phyloP scores from a whole-genome alignment of 2,329 filamentous ascomycete genomes.

The Uncinocarpus reesii region DNA sequence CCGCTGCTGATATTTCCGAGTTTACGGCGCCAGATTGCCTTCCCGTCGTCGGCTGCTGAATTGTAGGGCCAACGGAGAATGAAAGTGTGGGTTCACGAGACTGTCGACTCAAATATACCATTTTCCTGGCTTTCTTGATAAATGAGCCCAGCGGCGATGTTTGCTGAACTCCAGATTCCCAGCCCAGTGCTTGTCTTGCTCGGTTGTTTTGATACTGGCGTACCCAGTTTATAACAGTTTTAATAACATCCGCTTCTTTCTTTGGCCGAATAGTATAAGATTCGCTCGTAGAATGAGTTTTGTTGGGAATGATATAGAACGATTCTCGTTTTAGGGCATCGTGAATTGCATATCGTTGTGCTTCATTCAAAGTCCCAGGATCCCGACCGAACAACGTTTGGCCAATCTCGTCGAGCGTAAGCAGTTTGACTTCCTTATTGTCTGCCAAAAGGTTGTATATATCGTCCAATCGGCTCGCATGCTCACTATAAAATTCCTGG shows the following conservation, averaged over 20 bases:
- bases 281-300: constrained; percentile 27
- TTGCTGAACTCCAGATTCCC: background rate
- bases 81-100: constrained; percentile 36
- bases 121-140: constrained; percentile 34
- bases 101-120: constrained; percentile 35
- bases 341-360: constrained; percentile 30
- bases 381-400: constrained; percentile 27
- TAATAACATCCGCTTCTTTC: constrained; percentile 39
- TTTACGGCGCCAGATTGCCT: constrained; percentile 21
- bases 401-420: constrained; percentile 32
- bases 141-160: constrained; percentile 36
- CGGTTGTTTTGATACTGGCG: constrained; percentile 46
- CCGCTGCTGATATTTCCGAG: constrained; percentile 26
- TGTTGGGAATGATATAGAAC: constrained; percentile 29
- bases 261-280: constrained; percentile 44
- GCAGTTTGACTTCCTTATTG: constrained; percentile 25
- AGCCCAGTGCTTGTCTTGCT: constrained; percentile 19
- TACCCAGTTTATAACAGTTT: constrained; percentile 47
- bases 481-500: constrained; percentile 27
- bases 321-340: constrained; percentile 25
- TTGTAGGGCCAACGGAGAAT: constrained; percentile 35
- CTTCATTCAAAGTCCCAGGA: constrained; percentile 24
- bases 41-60: constrained; percentile 18
- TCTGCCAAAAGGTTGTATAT: constrained; percentile 33
- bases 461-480: constrained; percentile 28